phyloP scores from a whole-genome alignment of 441 rosid genomes.

The Populus tomentosa region DNA sequence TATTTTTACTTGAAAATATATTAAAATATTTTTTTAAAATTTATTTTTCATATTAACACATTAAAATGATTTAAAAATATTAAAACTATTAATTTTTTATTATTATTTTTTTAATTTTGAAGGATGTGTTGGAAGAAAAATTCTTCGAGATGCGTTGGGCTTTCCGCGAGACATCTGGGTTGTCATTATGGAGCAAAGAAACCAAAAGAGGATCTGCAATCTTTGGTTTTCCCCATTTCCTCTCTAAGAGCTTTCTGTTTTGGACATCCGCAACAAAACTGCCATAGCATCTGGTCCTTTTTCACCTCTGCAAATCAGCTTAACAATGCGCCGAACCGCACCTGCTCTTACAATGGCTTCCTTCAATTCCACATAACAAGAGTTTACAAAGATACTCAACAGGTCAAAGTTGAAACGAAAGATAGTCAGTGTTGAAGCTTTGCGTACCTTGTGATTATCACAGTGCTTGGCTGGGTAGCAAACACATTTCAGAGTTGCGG shows the following conservation, averaged over 20 bases:
- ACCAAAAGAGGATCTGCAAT: constrained; percentile 46
- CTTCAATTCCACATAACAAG: constrained; percentile 23
- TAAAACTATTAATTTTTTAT: too few relatives aligned
- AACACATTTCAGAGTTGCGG: constrained; percentile 36
- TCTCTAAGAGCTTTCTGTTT: constrained; percentile 29
- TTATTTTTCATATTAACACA: too few relatives aligned
- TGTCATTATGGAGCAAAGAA: constrained; percentile 33
- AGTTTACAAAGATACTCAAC: not conserved
- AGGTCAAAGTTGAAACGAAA: not conserved
- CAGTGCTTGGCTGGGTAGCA: constrained; percentile 35
- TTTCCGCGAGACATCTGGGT: constrained; percentile 24
- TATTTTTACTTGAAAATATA: too few relatives aligned
- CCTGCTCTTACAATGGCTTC: constrained; percentile 37
- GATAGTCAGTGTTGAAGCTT: not conserved
- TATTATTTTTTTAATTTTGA: not conserved
- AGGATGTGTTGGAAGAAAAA: constrained; percentile 46
- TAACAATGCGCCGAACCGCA: constrained; percentile 33
- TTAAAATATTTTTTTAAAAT: too few relatives aligned
- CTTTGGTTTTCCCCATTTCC: constrained; percentile 37
- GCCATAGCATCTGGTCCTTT: constrained; percentile 25
- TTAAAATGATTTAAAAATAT: too few relatives aligned
- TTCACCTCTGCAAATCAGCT: constrained; percentile 35
- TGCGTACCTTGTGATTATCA: constrained; percentile 33
- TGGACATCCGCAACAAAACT: constrained; percentile 40
- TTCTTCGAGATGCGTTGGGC: constrained; percentile 33